Conservation (phyloP, 345 rosid genomes). For the Gossypium herbaceum region DNA sequence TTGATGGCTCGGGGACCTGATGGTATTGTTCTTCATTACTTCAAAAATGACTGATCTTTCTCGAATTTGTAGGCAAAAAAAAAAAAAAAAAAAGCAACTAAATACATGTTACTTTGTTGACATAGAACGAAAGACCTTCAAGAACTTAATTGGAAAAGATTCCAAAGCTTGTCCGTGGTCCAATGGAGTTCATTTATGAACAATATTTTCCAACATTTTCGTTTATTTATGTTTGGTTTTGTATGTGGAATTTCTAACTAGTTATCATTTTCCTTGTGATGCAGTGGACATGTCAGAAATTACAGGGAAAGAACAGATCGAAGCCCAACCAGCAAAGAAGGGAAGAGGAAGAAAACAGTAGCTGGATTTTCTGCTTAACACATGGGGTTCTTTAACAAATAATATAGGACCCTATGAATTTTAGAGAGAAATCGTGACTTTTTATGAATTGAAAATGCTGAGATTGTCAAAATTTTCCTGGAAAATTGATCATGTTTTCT, state of each 20-base stretch:
- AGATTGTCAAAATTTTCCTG: not conserved
- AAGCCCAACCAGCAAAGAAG: conserved; percentile 64
- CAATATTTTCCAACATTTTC: not conserved
- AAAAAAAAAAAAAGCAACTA: not conserved
- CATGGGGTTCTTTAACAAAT: conserved; percentile 3
- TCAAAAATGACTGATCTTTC: not conserved
- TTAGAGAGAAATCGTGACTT: conserved; percentile 10
- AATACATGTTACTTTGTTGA: not conserved
- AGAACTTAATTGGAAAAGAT: not conserved
- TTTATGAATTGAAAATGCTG: not conserved
- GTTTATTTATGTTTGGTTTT: not conserved
- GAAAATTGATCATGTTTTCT: not conserved
- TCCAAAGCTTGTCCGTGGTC: not conserved
- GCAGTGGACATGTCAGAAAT: conserved; percentile 75
- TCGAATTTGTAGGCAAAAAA: not conserved
- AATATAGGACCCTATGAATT: not conserved
- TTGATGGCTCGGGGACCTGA: conserved; percentile 94
- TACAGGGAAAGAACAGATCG: conserved; percentile 71
- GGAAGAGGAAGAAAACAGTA: conserved; percentile 94
- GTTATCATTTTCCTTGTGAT: conserved; percentile 7
- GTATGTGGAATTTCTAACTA: conserved; percentile 15
- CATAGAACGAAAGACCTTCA: too few relatives aligned
- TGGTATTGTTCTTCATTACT: conserved; percentile 41
- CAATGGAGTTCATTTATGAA: not conserved
- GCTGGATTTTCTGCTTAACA: conserved; percentile 14